Evolutionary conservation across 768 basidiomycete genomes (phyloP).

Genomic region (Tubosaeta sp.): DNA sequence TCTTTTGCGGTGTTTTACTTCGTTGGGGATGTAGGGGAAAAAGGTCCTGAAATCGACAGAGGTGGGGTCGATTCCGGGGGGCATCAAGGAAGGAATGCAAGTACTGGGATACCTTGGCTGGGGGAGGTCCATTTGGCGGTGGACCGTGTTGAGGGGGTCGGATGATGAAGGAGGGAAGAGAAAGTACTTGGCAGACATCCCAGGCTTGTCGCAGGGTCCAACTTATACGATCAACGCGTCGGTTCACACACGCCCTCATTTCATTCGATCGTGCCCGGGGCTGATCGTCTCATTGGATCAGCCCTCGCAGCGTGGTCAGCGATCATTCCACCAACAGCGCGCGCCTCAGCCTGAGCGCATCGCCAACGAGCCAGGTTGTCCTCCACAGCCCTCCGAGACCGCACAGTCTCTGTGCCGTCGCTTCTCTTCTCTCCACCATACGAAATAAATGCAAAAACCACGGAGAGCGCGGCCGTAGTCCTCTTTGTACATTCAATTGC

Average conservation of each 20-base stretch:
- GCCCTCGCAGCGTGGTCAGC: not conserved
- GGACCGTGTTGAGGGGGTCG: constrained; percentile 14
- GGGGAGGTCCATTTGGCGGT: constrained; percentile 24
- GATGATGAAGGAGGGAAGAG: constrained; percentile 27
- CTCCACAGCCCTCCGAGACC: no score
- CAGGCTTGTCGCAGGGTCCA: constrained; percentile 27
- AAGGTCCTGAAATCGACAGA: constrained; percentile 78
- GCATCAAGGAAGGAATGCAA: constrained; percentile 45
- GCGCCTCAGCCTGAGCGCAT: no score
- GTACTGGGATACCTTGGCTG: constrained; percentile 34
- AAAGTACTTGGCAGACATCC: constrained; percentile 30
- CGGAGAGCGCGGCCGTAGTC: not conserved
- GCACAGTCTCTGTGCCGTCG: no score
- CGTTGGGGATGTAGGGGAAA: constrained; percentile 85
- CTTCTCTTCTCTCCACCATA: no score
- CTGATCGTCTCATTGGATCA: not conserved
- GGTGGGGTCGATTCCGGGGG: constrained; percentile 54
- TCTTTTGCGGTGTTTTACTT: constrained; percentile 91
- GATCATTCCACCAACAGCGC: not conserved
- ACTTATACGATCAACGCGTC: constrained; percentile 20
- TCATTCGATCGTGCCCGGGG: constrained; percentile 4
- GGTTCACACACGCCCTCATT: constrained; percentile 25
- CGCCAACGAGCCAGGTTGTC: no score
- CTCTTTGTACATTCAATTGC: not conserved
- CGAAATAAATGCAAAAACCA: not conserved